These are phyloP conservation scores for Talaromyces piceae DNA, from an alignment of 2,329 filamentous ascomycete species.

Conservation along the genomic window DNA sequence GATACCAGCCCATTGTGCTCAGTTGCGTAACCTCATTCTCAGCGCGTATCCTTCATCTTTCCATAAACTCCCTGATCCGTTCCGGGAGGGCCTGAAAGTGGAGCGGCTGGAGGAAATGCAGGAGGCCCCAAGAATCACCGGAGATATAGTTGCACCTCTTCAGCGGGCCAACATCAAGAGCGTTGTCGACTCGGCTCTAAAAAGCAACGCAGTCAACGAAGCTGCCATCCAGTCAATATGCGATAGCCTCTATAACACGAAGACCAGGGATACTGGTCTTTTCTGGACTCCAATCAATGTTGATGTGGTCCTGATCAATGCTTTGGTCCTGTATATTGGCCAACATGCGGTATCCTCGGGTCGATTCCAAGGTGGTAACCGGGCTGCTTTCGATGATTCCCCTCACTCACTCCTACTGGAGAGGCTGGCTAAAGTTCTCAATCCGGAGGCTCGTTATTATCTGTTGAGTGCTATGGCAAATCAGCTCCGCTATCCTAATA, in stretches of 20 bases:
- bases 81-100: constrained; percentile 65
- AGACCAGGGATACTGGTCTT: constrained; percentile 54
- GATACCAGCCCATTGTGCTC: constrained; percentile 75
- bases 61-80: constrained; percentile 65
- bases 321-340: constrained; percentile 76
- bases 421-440: constrained; percentile 66
- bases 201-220: constrained; percentile 58
- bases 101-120: constrained; percentile 70
- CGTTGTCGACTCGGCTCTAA: constrained; percentile 46
- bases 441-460: constrained; percentile 74
- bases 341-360: constrained; percentile 59
- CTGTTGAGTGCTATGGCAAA: constrained; percentile 79
- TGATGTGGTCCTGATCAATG: constrained; percentile 66
- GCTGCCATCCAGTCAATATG: constrained; percentile 64
- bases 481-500: constrained; percentile 83
- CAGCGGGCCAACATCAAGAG: constrained; percentile 47
- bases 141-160: constrained; percentile 49
- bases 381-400: constrained; percentile 57
- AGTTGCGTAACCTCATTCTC: constrained; percentile 81
- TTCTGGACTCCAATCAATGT: constrained; percentile 61
- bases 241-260: constrained; percentile 59
- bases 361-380: constrained; percentile 48
- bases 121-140: constrained; percentile 57
- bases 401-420: constrained; percentile 66
- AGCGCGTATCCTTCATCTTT: constrained; percentile 67